Percentiles rank a stretch among this genome's conserved stretches.
phyloP scores from a whole-genome alignment of 176 grass and related monocot species.

The Stipa capillata region DNA sequence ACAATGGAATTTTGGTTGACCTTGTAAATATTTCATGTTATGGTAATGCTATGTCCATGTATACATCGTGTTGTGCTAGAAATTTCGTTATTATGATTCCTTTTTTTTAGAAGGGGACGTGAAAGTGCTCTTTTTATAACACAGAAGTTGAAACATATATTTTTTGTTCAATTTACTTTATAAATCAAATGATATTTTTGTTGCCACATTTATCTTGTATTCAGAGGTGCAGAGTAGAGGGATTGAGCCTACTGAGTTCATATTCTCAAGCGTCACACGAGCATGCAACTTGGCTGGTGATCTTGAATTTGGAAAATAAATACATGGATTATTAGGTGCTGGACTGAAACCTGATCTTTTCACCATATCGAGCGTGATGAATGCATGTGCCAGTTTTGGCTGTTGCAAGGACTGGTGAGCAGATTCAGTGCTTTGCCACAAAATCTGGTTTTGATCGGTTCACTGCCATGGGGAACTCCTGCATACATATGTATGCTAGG shows the following conservation, averaged over 20 bases:
- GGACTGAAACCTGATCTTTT: constrained; percentile 62
- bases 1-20: no score
- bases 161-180: no score
- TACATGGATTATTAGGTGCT: constrained; percentile 41
- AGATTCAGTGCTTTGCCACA: constrained; percentile 53
- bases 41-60: no score
- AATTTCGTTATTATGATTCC: no score
- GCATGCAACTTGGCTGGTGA: constrained; percentile 33
- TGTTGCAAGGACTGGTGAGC: constrained; percentile 43
- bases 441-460: constrained; percentile 53
- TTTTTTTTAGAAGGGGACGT: no score
- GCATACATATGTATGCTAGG: constrained; percentile 76
- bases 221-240: constrained; percentile 43
- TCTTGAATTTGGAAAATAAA: constrained; percentile 55
- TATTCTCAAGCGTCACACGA: constrained; percentile 46
- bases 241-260: constrained; percentile 62
- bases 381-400: constrained; percentile 64
- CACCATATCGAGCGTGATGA: constrained; percentile 55
- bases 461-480: constrained; percentile 56
- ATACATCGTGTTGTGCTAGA: no score
- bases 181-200: no score
- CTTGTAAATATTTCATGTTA: no score
- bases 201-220: no score
- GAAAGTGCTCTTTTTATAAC: no score
- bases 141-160: no score